Evolutionary conservation across 2,329 filamentous ascomycete genomes (phyloP).

Genomic region (Beauveria caledonica): DNA sequence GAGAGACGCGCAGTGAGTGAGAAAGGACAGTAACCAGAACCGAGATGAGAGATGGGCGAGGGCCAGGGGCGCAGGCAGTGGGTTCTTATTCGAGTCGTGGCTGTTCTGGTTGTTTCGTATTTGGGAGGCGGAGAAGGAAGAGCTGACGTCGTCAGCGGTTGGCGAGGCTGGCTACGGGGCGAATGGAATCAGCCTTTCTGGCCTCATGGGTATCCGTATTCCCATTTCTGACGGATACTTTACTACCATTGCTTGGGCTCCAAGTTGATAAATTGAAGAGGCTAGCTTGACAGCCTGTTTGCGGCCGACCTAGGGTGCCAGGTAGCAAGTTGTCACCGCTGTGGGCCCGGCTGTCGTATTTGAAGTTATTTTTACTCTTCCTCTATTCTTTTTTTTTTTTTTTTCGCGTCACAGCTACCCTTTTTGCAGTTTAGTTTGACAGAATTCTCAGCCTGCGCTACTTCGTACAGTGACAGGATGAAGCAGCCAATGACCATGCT

Average conservation of each 20-base stretch:
- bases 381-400: not conserved
- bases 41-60: not conserved
- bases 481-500: not conserved
- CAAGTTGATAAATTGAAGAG: no score
- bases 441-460: not conserved
- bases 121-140: not conserved
- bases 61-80: not conserved
- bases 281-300: no score
- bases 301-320: not conserved
- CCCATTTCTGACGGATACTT: no score
- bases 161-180: not conserved
- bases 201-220: not conserved
- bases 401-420: not conserved
- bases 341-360: not conserved
- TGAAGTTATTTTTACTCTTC: not conserved
- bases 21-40: not conserved
- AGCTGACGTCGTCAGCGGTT: not conserved
- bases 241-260: no score
- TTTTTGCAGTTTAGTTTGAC: not conserved
- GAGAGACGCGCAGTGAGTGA: not conserved
- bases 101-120: not conserved
- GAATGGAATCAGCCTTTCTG: not conserved
- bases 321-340: not conserved
- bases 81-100: conserved; percentile 3
- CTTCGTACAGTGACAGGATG: not conserved